Conservation (phyloP, 2,329 filamentous ascomycete genomes). For the Trichoderma cornu-damae region DNA sequence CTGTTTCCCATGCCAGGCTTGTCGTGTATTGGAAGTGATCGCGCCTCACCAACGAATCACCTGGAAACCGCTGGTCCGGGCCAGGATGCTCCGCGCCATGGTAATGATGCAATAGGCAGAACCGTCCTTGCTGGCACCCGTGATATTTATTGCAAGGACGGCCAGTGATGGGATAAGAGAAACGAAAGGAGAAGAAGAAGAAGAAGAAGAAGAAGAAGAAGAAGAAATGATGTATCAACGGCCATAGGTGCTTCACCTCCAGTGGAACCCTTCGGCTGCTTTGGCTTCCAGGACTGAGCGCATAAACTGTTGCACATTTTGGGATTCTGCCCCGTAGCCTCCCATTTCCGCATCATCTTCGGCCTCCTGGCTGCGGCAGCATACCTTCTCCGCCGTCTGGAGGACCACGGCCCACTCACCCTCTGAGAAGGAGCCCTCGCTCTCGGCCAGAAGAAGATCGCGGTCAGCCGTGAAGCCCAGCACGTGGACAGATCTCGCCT, state of each 20-base stretch:
- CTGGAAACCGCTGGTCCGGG: not conserved
- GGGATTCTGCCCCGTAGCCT: conserved; percentile 40
- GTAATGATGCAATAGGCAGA: not conserved
- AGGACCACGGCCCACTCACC: conserved; percentile 70
- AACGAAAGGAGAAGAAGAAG: no score
- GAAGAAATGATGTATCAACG: conserved; percentile 6
- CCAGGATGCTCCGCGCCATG: not conserved
- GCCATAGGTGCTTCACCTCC: conserved; percentile 42
- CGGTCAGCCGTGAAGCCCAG: conserved; percentile 72
- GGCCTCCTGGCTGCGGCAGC: conserved; percentile 43
- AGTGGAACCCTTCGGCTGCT: conserved; percentile 49
- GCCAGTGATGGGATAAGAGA: no score
- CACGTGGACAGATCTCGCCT: conserved; percentile 70
- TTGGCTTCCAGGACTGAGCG: conserved; percentile 56
- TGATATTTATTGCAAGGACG: not conserved
- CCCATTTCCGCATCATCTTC: conserved; percentile 42
- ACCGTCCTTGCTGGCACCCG: conserved; percentile 4
- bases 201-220: not conserved
- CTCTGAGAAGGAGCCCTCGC: conserved; percentile 71
- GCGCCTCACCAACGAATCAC: not conserved
- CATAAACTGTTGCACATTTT: conserved; percentile 55
- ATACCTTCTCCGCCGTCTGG: conserved; percentile 59
- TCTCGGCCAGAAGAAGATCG: conserved; percentile 72
- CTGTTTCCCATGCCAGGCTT: not conserved
- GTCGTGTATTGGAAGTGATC: not conserved